Conservation (phyloP, 2,329 filamentous ascomycete species). For the Aspergillus ruber region DNA sequence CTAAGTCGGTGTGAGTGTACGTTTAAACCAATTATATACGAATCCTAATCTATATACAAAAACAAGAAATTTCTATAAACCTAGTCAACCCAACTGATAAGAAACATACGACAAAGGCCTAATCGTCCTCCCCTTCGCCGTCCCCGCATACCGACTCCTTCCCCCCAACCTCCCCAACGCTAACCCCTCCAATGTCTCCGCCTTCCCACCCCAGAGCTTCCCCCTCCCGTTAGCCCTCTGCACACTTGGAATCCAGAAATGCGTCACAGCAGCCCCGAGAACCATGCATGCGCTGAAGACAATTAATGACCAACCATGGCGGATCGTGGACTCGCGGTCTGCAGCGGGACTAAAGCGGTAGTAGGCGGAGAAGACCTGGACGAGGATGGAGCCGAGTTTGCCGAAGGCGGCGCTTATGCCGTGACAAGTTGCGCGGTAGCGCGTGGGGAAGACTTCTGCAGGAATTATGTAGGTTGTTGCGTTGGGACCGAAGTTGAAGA, state of each 20-base stretch:
- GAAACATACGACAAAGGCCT: slow-evolving; percentile 3
- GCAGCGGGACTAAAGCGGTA: slow-evolving; percentile 33
- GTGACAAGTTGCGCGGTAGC: slow-evolving; percentile 49
- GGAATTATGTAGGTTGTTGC: slow-evolving; percentile 44
- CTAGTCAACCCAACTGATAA: not conserved
- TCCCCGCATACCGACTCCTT: slow-evolving; percentile 29
- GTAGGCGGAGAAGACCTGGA: slow-evolving; percentile 36
- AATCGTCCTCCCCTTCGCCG: slow-evolving; percentile 1
- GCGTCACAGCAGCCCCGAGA: slow-evolving; percentile 33
- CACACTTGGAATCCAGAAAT: slow-evolving; percentile 36
- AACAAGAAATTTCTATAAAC: not conserved
- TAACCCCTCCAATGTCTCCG: slow-evolving; percentile 34
- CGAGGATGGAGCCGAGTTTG: slow-evolving; percentile 46
- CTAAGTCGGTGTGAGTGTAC: too few species aligned
- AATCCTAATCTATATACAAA: not conserved
- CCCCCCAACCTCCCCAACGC: slow-evolving; percentile 31
- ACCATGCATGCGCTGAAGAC: slow-evolving; percentile 40
- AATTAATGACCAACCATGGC: slow-evolving; percentile 35
- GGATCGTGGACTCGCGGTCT: slow-evolving; percentile 25
- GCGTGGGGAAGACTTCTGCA: slow-evolving; percentile 52
- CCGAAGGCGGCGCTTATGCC: slow-evolving; percentile 49
- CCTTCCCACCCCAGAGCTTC: slow-evolving; percentile 29
- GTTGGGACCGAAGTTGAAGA: slow-evolving; percentile 45
- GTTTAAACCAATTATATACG: too few species aligned
- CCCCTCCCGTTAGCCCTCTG: slow-evolving; percentile 21